Percentiles rank a stretch among this genome's conserved stretches.
Evolutionary conservation across 1,139 yeast species (phyloP).

Genomic region (Kodamaea arcana): DNA sequence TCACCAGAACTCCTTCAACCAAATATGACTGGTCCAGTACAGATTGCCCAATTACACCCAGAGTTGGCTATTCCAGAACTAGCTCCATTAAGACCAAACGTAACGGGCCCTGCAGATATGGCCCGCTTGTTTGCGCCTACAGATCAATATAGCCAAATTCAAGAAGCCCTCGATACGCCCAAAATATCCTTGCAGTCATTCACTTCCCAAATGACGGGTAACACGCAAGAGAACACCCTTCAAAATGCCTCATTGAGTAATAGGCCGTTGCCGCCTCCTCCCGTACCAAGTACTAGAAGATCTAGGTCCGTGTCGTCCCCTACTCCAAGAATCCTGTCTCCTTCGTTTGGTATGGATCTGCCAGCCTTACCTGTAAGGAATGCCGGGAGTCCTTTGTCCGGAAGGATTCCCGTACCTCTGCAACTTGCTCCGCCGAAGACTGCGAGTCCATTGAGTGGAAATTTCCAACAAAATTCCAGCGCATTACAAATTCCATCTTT

Average conservation of each 20-base stretch:
- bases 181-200: constrained; percentile 35
- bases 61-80: constrained; percentile 28
- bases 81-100: constrained; percentile 30
- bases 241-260: constrained; percentile 19
- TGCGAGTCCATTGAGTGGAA: background rate
- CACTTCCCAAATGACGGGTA: constrained; percentile 45
- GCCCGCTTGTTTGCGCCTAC: constrained; percentile 28
- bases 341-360: constrained; percentile 6
- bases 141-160: background rate
- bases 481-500: background rate
- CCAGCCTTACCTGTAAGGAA: constrained; percentile 7
- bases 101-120: constrained; percentile 39
- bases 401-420: background rate
- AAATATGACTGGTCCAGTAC: constrained; percentile 54
- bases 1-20: constrained; percentile 39
- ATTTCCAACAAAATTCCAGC: background rate
- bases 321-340: constrained; percentile 26
- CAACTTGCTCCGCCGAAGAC: background rate
- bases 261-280: constrained; percentile 38
- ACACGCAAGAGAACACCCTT: constrained; percentile 35
- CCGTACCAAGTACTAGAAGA: constrained; percentile 34
- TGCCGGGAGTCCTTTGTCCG: background rate
- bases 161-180: constrained; percentile 15
- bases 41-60: constrained; percentile 29
- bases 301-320: constrained; percentile 44